Conservation (phyloP, 768 basidiomycete species). For the Lentinula detonsa region DNA sequence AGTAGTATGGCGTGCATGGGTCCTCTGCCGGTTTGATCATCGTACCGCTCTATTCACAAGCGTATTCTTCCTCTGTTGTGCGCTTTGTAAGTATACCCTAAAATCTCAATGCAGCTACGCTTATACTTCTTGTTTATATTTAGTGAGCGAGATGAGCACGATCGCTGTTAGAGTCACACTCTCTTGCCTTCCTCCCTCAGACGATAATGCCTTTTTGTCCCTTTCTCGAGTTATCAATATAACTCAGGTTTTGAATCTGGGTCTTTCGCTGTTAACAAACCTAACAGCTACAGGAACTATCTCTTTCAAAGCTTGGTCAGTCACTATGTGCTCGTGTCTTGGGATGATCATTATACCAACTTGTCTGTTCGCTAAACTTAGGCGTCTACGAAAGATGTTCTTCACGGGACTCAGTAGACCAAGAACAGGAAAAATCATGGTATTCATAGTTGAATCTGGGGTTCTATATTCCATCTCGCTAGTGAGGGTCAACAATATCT, state of each 20-base stretch:
- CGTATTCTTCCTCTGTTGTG: neutral
- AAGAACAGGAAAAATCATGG: neutral
- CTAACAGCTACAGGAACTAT: slow-evolving; percentile 10
- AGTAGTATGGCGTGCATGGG: slow-evolving; percentile 8
- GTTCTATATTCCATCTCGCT: slow-evolving; percentile 5
- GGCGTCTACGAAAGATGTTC: slow-evolving; percentile 5
- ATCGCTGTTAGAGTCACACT: neutral
- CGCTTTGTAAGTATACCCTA: neutral
- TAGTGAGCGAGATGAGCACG: neutral
- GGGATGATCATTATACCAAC: no score
- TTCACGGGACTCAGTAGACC: neutral
- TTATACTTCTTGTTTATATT: neutral
- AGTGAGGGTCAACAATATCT: neutral
- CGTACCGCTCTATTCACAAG: neutral
- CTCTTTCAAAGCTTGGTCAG: slow-evolving; percentile 8
- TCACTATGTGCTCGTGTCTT: neutral
- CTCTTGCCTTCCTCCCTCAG: no score
- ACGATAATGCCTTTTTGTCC: neutral
- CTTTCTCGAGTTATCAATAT: slow-evolving; percentile 5
- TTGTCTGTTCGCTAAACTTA: neutral
- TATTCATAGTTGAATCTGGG: slow-evolving; percentile 7
- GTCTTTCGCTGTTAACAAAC: slow-evolving; percentile 11
- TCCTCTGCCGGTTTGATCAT: neutral
- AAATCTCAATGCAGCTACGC: neutral
- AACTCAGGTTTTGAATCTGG: slow-evolving; percentile 7